Base-by-base conservation (phyloP, 352 stramenopile species). In the Stephanocyclus meneghinianus region DNA sequence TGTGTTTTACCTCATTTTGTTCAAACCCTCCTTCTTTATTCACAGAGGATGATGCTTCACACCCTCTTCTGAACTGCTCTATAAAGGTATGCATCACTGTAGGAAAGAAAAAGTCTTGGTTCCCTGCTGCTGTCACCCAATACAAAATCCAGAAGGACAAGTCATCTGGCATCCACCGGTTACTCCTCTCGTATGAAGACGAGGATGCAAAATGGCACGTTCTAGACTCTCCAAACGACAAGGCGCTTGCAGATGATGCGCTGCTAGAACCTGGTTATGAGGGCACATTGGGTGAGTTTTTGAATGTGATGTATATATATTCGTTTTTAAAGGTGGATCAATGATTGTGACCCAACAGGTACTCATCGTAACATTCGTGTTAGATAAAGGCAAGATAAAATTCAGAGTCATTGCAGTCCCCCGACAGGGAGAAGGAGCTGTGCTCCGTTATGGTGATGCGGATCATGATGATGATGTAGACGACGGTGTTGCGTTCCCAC, bases 181-280 rank as follows among this genome's bases (percentile, higher is more conserved):
- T 93, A 55, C 68, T 90, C 55, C 56, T 91, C 42, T 82, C 75
- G 0, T 92, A 91, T 48, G 87, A 93, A 78, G 88, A 92, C 53
- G 85, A 91, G 44, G 78, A 87, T 32, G 76, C 92, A 79, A 84
- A 87, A 71, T 93, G 88, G 88, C 84, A 91, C 57, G 53, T 44
- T 16, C 11, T 92, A 3, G 88, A 91, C 73, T 55, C 67, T 68
- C 57, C 72, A 18, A 57, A 67, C 18, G 7, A 15, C n/a, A 37
- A 73, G 64, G 53, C 73, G 77, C 18, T 71, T 51, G 11, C 55
- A 44, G 18, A 63, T 48, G 26, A 71, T 60, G 26, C 50, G 26
- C 51, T 60, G 5, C 45, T 78, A 13, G 57, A 78, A 68, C 21
- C 65, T 40, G 73, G 65, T 48, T 59, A 70, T 48, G 73, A 74